phyloP scores from a whole-genome alignment of 495 filamentous ascomycete species.

The Wilcoxina mikolae region DNA sequence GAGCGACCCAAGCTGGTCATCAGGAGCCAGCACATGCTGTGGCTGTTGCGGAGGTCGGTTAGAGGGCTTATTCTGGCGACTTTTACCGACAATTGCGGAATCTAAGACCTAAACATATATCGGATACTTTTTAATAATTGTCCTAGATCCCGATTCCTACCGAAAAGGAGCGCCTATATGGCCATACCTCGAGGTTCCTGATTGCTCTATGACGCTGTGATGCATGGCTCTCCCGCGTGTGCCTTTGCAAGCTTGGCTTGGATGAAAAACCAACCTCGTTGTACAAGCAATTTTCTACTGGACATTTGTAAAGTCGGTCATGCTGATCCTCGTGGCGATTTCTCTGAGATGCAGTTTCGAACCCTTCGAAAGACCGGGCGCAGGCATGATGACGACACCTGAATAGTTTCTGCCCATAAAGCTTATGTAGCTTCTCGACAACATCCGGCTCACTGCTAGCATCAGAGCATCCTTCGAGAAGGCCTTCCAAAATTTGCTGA shows the following conservation, averaged over 20 bases:
- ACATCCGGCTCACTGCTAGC: background rate
- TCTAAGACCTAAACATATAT: too few relatives aligned
- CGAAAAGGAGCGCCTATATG: too few relatives aligned
- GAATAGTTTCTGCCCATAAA: constrained; percentile 12
- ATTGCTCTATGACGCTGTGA: too few relatives aligned
- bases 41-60: constrained; percentile 33
- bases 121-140: too few relatives aligned
- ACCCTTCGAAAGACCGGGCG: constrained; percentile 2
- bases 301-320: background rate
- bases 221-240: constrained; percentile 8
- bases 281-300: background rate
- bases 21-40: constrained; percentile 33
- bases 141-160: too few relatives aligned
- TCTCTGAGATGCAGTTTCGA: background rate
- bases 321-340: background rate
- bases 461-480: constrained; percentile 3
- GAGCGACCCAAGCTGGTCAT: constrained; percentile 35
- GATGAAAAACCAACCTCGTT: background rate
- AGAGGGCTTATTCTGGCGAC: too few relatives aligned
- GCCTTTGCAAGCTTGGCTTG: constrained; percentile 1
- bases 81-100: too few relatives aligned
- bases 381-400: constrained; percentile 8
- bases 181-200: too few relatives aligned
- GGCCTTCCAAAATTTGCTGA: background rate
- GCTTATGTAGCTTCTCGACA: constrained; percentile 1